Base-by-base conservation (phyloP, 2,329 filamentous ascomycete genomes). In the Cercospora brassicicola region DNA sequence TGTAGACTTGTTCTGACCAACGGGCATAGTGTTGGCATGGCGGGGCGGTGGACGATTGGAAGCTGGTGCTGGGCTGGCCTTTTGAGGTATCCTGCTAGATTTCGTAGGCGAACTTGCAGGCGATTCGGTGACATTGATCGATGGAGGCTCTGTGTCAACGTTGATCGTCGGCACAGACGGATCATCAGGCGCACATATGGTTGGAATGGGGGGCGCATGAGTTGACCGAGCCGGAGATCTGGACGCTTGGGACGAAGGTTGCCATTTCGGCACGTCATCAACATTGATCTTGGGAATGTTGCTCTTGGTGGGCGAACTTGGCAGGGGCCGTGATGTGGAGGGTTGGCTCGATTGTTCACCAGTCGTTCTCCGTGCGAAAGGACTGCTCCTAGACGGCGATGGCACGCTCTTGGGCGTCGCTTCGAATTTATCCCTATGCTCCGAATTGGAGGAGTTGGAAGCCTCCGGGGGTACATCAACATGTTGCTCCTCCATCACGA, bases 401-500 rank as follows among this genome's bases (percentile, higher is more conserved):
- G 57, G 62, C 28, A 61, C 28, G 36, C 67, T 57, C 28, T 45
- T 31, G 8, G 59, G 48, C 57, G 61, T 30, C 11, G 53, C 23
- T 3, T 55, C 65, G 2, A 62, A n/a, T 15, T 64, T 61, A n/a
- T 36, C 55, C 39, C 56, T 65, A 26, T 68, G 59, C 31, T 64
- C 60, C 9, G 64, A 23, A 45, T 42, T 20, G 10, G 62, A 36
- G 23, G 26, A 26, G 30, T 11, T 33, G 23, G 7, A 30, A 20
- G 31, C 53, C 26, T 15, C 28, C 30, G 62, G 51, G 6, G 20
- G 39, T 3, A 73, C 62, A 2, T 78, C 79, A 23, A 60, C 66
- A 30, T 78, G 76, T 31, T 81, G 80, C 66, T 83, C 80, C 81
- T 90, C 91, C 83, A 87, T 81, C 88, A 93, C 90, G 85, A 91